Percentiles rank a stretch among this genome's conserved stretches.
Conservation (phyloP, 2,329 filamentous ascomycete species). For the Fusarium sp. region DNA sequence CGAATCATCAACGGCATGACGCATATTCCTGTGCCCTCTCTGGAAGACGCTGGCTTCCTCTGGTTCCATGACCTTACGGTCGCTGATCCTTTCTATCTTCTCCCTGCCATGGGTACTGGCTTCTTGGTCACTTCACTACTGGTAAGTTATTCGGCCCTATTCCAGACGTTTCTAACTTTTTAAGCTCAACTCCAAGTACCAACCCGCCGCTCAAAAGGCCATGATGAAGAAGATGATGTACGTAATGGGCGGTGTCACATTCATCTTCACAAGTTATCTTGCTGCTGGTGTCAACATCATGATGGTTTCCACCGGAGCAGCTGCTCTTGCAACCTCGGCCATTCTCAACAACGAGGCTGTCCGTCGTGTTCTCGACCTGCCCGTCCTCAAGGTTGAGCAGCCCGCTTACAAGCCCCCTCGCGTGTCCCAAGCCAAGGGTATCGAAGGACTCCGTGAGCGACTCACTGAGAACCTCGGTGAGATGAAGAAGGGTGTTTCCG, state of each 20-base stretch:
- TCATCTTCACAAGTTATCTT: slow-evolving; percentile 62
- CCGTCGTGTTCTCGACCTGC: slow-evolving; percentile 57
- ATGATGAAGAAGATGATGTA: slow-evolving; percentile 60
- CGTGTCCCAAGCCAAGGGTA: slow-evolving; percentile 33
- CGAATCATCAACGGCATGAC: slow-evolving; percentile 81
- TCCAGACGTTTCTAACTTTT: slow-evolving; percentile 31
- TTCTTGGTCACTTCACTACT: slow-evolving; percentile 70
- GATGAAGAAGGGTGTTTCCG: slow-evolving; percentile 56
- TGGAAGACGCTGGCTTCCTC: slow-evolving; percentile 76
- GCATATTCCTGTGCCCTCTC: slow-evolving; percentile 81
- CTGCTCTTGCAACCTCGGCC: slow-evolving; percentile 54
- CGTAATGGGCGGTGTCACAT: slow-evolving; percentile 59
- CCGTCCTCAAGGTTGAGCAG: slow-evolving; percentile 50
- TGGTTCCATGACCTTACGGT: slow-evolving; percentile 86
- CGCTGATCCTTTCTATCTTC: slow-evolving; percentile 80
- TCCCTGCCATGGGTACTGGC: slow-evolving; percentile 73
- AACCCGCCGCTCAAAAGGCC: slow-evolving; percentile 51
- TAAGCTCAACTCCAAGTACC: slow-evolving; percentile 55
- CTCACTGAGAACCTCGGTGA: slow-evolving; percentile 53
- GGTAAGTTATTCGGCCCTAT: slow-evolving; percentile 51
- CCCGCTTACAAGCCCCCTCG: slow-evolving; percentile 56
- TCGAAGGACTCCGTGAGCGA: slow-evolving; percentile 50
- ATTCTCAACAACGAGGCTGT: slow-evolving; percentile 56
- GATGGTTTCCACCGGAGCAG: slow-evolving; percentile 57
- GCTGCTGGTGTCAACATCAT: slow-evolving; percentile 65